phyloP scores from a whole-genome alignment of 1,284 basidiomycete genomes.

The Malassezia sp. region DNA sequence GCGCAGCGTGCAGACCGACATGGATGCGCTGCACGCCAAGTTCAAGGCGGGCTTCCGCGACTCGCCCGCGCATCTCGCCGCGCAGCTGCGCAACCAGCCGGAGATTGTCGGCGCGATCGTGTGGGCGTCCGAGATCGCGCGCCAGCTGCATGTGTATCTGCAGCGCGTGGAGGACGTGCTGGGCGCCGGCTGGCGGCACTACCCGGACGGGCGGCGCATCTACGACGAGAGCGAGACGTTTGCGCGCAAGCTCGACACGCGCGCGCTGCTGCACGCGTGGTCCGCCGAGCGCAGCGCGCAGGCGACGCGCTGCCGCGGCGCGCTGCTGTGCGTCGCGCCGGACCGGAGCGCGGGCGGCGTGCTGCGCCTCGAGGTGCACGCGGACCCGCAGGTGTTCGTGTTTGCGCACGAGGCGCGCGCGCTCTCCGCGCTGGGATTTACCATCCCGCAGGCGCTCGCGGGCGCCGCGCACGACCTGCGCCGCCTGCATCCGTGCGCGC shows the following conservation, averaged over 20 bases:
- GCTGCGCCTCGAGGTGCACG: constrained; percentile 84
- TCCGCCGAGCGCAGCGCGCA: constrained; percentile 77
- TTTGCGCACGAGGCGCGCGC: constrained; percentile 97
- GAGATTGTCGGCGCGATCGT: constrained; percentile 95
- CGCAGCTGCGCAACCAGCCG: constrained; percentile 90
- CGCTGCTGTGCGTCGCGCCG: constrained; percentile 76
- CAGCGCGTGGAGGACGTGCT: constrained; percentile 98
- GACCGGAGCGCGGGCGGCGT: constrained; percentile 52
- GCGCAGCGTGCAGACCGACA: constrained; percentile 76
- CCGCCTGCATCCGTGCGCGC: constrained; percentile 92
- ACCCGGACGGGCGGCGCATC: constrained; percentile 95
- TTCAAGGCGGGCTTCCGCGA: constrained; percentile 71
- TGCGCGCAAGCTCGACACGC: constrained; percentile 86
- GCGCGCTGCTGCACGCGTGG: constrained; percentile 91
- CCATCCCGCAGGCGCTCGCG: constrained; percentile 82
- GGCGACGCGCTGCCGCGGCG: constrained; percentile 79
- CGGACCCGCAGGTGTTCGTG: constrained; percentile 93
- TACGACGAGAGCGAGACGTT: constrained; percentile 83
- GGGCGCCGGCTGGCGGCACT: constrained; percentile 94
- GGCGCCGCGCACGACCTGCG: constrained; percentile 98
- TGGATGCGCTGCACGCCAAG: constrained; percentile 86
- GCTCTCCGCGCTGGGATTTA: constrained; percentile 85
- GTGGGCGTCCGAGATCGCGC: constrained; percentile 95
- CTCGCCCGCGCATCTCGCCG: constrained; percentile 94
- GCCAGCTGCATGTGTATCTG: constrained; percentile 92